A percentile compares a stretch with the other conserved stretches of the same genome.
Evolutionary conservation across 257 asterid genomes (phyloP).

Genomic region (Nicotiana attenuata): DNA sequence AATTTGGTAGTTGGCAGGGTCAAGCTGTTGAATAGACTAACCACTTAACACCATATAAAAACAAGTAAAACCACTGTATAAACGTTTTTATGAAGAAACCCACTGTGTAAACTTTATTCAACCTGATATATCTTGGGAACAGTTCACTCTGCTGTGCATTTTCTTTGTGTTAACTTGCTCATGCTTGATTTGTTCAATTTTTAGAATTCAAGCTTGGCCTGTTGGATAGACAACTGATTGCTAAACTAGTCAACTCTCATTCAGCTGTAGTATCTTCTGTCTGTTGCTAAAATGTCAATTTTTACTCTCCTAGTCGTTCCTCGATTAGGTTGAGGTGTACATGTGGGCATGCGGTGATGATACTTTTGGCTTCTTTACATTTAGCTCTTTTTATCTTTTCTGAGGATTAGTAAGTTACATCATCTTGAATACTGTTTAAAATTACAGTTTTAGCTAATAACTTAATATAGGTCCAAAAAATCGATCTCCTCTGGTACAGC

Average conservation of each 20-base stretch:
- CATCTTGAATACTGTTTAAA: not conserved
- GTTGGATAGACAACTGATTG: not conserved
- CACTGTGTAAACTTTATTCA: not conserved
- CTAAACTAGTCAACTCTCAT: not conserved
- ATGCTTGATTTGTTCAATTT: not conserved
- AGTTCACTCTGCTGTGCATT: not conserved
- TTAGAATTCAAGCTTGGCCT: not conserved
- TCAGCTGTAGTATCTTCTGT: not conserved
- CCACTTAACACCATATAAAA: not conserved
- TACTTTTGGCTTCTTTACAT: not conserved
- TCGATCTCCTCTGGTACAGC: not conserved
- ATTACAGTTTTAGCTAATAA: not conserved
- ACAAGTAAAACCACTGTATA: not conserved
- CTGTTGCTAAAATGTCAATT: not conserved
- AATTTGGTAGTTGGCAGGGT: not conserved
- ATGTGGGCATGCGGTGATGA: conserved; percentile 4
- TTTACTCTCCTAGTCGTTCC: not conserved
- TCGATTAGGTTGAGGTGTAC: not conserved
- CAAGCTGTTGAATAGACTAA: not conserved
- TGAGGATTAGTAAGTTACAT: not conserved
- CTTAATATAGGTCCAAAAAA: not conserved
- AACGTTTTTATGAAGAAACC: not conserved
- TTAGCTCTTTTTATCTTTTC: not conserved
- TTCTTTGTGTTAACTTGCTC: not conserved
- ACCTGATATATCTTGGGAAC: not conserved